phyloP scores from a whole-genome alignment of 2,329 filamentous ascomycete genomes.

The Seiridium unicorne region DNA sequence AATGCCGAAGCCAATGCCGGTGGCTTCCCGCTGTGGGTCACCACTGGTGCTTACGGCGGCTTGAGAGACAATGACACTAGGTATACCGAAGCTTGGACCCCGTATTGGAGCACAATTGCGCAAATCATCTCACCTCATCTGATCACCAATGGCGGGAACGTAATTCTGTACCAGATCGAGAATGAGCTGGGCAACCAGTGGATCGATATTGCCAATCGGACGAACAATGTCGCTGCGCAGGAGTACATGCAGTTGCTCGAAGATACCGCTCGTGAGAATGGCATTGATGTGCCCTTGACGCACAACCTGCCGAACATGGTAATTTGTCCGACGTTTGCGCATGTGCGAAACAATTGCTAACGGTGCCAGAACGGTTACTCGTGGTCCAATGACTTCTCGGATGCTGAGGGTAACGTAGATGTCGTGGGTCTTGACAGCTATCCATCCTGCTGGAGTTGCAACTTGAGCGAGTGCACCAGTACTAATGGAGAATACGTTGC shows the following conservation, averaged over 20 bases:
- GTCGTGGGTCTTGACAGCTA: constrained; percentile 51
- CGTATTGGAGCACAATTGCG: constrained; percentile 50
- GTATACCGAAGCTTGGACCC: constrained; percentile 52
- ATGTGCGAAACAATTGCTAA: background rate
- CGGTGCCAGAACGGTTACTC: constrained; percentile 36
- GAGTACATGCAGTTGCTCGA: constrained; percentile 59
- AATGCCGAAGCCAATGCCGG: constrained; percentile 64
- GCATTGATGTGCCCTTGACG: constrained; percentile 57
- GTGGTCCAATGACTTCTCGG: constrained; percentile 60
- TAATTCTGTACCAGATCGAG: constrained; percentile 56
- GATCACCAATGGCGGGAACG: constrained; percentile 56
- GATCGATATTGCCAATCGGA: constrained; percentile 37
- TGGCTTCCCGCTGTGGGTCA: constrained; percentile 61
- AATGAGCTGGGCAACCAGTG: constrained; percentile 51
- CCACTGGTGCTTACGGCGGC: constrained; percentile 55
- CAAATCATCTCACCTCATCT: constrained; percentile 50
- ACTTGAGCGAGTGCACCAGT: constrained; percentile 57
- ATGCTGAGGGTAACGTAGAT: constrained; percentile 55
- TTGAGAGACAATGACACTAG: constrained; percentile 51
- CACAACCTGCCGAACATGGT: constrained; percentile 60
- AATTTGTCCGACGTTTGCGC: background rate
- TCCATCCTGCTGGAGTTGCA: constrained; percentile 62
- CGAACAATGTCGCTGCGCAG: constrained; percentile 45
- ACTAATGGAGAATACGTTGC: constrained; percentile 59
- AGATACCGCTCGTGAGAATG: constrained; percentile 49